phyloP scores from a whole-genome alignment of 306 rosid species.

The Inga leiocalycina region DNA sequence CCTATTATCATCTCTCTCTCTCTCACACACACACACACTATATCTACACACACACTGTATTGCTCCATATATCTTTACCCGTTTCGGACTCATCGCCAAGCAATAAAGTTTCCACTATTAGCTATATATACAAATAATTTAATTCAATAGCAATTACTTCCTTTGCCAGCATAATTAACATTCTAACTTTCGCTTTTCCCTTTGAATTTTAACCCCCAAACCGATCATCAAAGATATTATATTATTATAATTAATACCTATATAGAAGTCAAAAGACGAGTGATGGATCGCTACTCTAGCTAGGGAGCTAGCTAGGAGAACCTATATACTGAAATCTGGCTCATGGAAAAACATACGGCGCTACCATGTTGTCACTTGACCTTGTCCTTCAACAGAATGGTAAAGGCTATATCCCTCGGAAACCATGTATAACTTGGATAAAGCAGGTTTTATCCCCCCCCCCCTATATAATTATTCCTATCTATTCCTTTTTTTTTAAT shows the following conservation, averaged over 20 bases:
- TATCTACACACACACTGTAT: too few relatives aligned
- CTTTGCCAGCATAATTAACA: neutral
- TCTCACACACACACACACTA: too few relatives aligned
- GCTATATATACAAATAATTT: neutral
- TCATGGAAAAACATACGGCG: slow-evolving; percentile 10
- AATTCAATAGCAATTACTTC: neutral
- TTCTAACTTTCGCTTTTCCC: neutral
- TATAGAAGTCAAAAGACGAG: slow-evolving; percentile 1
- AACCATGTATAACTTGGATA: neutral
- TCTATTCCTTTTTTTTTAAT: too few relatives aligned
- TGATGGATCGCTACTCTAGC: slow-evolving; percentile 10
- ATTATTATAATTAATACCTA: neutral
- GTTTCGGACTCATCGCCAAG: neutral
- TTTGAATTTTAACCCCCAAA: neutral
- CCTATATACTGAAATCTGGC: neutral
- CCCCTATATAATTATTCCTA: too few relatives aligned
- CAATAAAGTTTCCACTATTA: slow-evolving; percentile 30
- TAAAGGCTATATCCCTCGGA: neutral
- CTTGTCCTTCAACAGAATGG: neutral
- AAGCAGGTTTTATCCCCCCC: neutral
- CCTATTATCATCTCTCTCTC: neutral
- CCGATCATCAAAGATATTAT: neutral
- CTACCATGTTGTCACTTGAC: slow-evolving; percentile 41
- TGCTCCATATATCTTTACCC: neutral
- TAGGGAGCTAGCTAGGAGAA: slow-evolving; percentile 2